Conservation (phyloP, 164 flowering plant species). For the Berberis vulgaris region DNA sequence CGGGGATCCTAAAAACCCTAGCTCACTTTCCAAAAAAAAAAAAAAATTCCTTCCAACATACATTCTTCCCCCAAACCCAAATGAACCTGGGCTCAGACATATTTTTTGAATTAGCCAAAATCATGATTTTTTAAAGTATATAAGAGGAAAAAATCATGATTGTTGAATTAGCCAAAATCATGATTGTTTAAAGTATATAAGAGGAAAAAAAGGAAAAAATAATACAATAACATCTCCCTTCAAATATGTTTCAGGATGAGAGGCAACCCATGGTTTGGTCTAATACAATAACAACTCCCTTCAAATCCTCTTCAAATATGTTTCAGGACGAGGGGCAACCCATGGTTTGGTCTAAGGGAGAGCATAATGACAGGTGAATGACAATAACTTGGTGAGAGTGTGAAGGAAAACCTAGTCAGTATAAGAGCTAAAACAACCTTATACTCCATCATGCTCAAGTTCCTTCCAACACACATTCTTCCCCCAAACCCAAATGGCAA, state of each 20-base stretch:
- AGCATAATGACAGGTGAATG: constrained; percentile 66
- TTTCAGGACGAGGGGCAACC: constrained; percentile 52
- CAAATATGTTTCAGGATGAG: constrained; percentile 14
- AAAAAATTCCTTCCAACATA: too few relatives aligned
- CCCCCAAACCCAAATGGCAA: constrained; percentile 94
- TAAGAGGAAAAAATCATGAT: too few relatives aligned
- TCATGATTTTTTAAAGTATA: too few relatives aligned
- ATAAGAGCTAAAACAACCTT: constrained; percentile 51
- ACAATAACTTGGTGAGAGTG: constrained; percentile 50
- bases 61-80: constrained; percentile 61
- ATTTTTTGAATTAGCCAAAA: too few relatives aligned
- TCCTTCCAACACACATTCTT: constrained; percentile 76
- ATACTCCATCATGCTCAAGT: constrained; percentile 66
- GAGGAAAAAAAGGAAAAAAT: too few relatives aligned
- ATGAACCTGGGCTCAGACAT: constrained; percentile 49
- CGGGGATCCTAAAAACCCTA: too few relatives aligned
- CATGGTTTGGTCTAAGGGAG: constrained; percentile 54
- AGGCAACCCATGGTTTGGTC: too few relatives aligned
- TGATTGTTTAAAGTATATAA: too few relatives aligned
- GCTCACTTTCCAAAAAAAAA: too few relatives aligned
- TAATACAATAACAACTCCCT: too few relatives aligned
- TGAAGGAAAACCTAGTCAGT: constrained; percentile 57
- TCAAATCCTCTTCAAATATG: neutral
- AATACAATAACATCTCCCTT: neutral
- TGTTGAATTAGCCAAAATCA: too few relatives aligned